phyloP scores from a whole-genome alignment of 805 yeast genomes.

The Pichia paraexigua region DNA sequence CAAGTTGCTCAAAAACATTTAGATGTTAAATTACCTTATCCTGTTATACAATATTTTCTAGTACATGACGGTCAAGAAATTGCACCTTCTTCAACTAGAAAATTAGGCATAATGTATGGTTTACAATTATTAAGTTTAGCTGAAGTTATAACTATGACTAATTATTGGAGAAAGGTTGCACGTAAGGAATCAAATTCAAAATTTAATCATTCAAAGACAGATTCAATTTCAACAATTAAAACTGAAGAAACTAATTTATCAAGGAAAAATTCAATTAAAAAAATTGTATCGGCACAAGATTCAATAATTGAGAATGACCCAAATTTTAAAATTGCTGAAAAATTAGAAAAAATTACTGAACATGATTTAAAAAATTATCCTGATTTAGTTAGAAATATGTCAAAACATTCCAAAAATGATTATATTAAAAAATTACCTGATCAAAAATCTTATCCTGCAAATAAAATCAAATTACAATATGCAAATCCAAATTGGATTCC shows the following conservation, averaged over 20 bases:
- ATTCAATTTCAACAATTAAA: neutral
- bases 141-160: constrained; percentile 68
- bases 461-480: constrained; percentile 56
- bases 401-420: constrained; percentile 18
- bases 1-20: constrained; percentile 72
- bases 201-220: neutral
- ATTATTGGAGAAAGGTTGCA: constrained; percentile 72
- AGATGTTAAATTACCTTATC: constrained; percentile 59
- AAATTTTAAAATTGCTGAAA: constrained; percentile 14
- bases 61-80: constrained; percentile 85
- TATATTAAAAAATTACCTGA: constrained; percentile 37
- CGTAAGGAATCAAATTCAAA: constrained; percentile 5
- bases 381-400: constrained; percentile 22
- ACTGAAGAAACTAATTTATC: neutral
- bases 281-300: neutral
- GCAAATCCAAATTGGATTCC: constrained; percentile 90
- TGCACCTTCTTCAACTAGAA: constrained; percentile 56
- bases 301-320: constrained; percentile 12
- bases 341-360: constrained; percentile 11
- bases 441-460: constrained; percentile 67
- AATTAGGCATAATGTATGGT: constrained; percentile 68
- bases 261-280: constrained; percentile 2
- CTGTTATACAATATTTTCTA: constrained; percentile 63
- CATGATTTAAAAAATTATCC: constrained; percentile 16
- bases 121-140: constrained; percentile 70